A percentile compares a stretch with the other conserved stretches of the same genome.
Evolutionary conservation across 1,284 basidiomycete genomes (phyloP).

Genomic region (Ceratobasidium sp.): DNA sequence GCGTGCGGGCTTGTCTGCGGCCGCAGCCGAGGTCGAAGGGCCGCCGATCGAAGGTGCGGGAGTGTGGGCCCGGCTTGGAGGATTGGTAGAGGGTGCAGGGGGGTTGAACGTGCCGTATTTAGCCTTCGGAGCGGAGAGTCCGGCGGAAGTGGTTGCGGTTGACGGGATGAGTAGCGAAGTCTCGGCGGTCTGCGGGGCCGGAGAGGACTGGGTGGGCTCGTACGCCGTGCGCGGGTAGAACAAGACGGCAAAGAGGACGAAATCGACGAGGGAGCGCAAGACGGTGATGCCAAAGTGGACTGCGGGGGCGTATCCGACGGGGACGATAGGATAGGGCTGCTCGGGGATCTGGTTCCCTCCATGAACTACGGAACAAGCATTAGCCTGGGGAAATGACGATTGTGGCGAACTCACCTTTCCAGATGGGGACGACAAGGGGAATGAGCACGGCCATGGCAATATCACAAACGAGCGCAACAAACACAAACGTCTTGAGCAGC

Average conservation of each 20-base stretch:
- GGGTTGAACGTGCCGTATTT: conserved; percentile 51
- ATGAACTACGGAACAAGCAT: neutral
- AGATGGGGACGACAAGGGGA: conserved; percentile 58
- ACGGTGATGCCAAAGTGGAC: conserved; percentile 71
- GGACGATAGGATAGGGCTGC: conserved; percentile 54
- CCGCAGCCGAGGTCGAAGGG: conserved; percentile 31
- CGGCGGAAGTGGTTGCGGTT: conserved; percentile 33
- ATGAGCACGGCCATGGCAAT: conserved; percentile 67
- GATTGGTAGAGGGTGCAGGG: conserved; percentile 59
- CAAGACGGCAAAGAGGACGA: conserved; percentile 68
- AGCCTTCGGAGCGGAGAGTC: conserved; percentile 42
- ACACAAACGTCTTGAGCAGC: conserved; percentile 66
- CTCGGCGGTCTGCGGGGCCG: conserved; percentile 59
- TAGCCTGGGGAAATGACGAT: neutral
- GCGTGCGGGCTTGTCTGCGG: conserved; percentile 41
- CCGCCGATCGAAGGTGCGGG: conserved; percentile 62
- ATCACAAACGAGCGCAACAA: conserved; percentile 67
- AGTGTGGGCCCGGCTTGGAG: conserved; percentile 69
- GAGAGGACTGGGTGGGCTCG: conserved; percentile 61
- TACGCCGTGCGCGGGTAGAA: conserved; percentile 71
- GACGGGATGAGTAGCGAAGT: conserved; percentile 61
- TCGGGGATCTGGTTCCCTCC: conserved; percentile 48
- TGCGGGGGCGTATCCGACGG: conserved; percentile 58
- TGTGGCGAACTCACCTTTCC: conserved; percentile 58
- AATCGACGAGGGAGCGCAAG: conserved; percentile 70